phyloP scores from a whole-genome alignment of 208 protist species.

The Leptomonas seymouri region DNA sequence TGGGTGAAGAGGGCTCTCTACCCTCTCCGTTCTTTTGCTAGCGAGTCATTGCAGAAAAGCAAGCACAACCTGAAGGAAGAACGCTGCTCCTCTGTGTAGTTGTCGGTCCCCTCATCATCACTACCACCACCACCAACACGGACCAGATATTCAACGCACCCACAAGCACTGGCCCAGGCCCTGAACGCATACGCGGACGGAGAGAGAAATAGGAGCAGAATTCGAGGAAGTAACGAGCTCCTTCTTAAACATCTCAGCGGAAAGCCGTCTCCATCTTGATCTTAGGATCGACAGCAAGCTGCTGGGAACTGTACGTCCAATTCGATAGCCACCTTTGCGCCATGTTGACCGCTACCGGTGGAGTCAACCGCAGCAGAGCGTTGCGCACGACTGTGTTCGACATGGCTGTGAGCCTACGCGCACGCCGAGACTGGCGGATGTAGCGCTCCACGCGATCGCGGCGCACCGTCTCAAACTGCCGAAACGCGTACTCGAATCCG shows the following conservation, averaged over 20 bases:
- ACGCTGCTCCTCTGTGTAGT: no score
- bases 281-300: slow-evolving; percentile 84
- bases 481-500: slow-evolving; percentile 88
- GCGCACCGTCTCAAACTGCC: slow-evolving; percentile 81
- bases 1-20: no score
- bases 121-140: no score
- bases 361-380: slow-evolving; percentile 43
- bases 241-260: slow-evolving; percentile 20
- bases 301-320: slow-evolving; percentile 87
- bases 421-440: slow-evolving; percentile 84
- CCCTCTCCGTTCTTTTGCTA: no score
- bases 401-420: slow-evolving; percentile 63
- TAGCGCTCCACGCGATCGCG: slow-evolving; percentile 87
- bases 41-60: no score
- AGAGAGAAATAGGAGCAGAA: background rate
- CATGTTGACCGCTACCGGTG: slow-evolving; percentile 44
- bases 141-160: no score
- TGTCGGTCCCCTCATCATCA: no score
- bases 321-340: slow-evolving; percentile 81
- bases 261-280: slow-evolving; percentile 86
- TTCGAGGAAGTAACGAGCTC: background rate
- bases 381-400: slow-evolving; percentile 54
- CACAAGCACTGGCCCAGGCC: no score
- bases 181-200: background rate
- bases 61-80: no score